Evolutionary conservation across 2,329 filamentous ascomycete species (phyloP).

Genomic region (Bimuria novae-zelandiae): DNA sequence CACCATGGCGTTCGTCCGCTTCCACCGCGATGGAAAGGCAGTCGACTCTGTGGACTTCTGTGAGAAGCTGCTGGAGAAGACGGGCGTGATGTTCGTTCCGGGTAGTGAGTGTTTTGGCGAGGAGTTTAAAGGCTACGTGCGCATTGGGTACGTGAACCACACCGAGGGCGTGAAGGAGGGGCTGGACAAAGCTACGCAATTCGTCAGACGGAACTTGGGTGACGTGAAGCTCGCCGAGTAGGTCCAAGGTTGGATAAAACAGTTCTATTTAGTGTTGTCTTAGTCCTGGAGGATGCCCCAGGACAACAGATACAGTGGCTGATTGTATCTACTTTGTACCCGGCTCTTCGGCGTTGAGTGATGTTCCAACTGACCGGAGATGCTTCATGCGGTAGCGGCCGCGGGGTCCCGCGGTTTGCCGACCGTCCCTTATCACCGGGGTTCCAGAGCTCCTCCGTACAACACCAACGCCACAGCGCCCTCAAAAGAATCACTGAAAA

Average conservation of each 20-base stretch:
- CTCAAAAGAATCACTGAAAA: neutral
- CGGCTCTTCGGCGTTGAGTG: no score
- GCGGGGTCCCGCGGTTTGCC: slow-evolving; percentile 11
- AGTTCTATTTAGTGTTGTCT: no score
- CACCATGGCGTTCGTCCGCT: slow-evolving; percentile 78
- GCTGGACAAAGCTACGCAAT: slow-evolving; percentile 59
- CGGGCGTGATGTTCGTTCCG: slow-evolving; percentile 75
- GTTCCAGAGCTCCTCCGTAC: neutral
- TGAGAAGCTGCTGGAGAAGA: slow-evolving; percentile 67
- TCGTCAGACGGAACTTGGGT: slow-evolving; percentile 61
- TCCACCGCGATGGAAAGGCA: slow-evolving; percentile 63
- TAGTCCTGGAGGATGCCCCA: no score
- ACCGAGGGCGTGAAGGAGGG: slow-evolving; percentile 71
- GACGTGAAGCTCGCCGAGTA: slow-evolving; percentile 51
- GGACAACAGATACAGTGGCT: no score
- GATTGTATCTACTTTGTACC: no score
- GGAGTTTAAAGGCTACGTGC: slow-evolving; percentile 72
- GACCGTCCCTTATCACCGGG: slow-evolving; percentile 5
- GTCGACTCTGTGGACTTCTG: slow-evolving; percentile 78
- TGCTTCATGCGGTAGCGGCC: neutral
- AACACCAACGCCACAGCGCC: neutral
- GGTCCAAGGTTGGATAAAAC: no score
- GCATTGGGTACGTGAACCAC: slow-evolving; percentile 76
- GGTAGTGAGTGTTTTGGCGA: slow-evolving; percentile 75
- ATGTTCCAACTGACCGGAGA: neutral